Evolutionary conservation across 2,329 filamentous ascomycete species (phyloP), one percentile per base, ranked within the genome.

Genomic region (Phaeosphaeria sp.): DNA sequence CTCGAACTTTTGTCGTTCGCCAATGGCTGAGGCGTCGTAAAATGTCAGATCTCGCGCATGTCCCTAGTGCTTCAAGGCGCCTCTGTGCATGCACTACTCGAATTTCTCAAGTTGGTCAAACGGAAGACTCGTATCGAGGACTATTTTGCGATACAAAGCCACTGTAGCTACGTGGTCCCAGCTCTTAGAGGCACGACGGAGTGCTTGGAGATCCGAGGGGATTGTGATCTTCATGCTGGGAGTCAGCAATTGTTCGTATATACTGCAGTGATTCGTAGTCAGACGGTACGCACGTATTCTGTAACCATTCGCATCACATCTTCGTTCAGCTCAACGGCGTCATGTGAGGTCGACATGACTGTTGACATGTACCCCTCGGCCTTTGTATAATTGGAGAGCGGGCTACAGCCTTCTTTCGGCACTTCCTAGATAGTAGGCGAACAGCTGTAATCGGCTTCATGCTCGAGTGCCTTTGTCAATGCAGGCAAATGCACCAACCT

Each of bases 181-280:
- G 13, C 20, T 24, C 42, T 30, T 57, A 7, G 46, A 57, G 9
- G 46, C 50, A 17, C 57, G 42, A 48, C 44, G 57, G 11, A 59
- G 56, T 25, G 56, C 59, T 44, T 46, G 27, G 15, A 61, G 18
- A 45, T 60, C 54, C 3, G 54, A 22, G 24, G 51, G 52, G 15
- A 59, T 46, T 27, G 48, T 44, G 6, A 59, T 48, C 47, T 59
- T n/a, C 2, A 17, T 45, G 15, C 3, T 7, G 15, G n/a, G 15
- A 40, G 22, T 21, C 40, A 18, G 15, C 13, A 15, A 2, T 15
- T 46, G 36, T 42, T 49, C 45, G 36, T 5, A 17, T 17, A 20
- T 9, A 46, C 3, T n/a, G 11, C 24, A 8, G 6, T 22, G 20
- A 40, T 9, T 36, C 30, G 30, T 39, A 7, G 11, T 24, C n/a